Evolutionary conservation across 306 rosid species (phyloP), one percentile per base, ranked within the genome.

Genomic region (Ziziphus jujuba): DNA sequence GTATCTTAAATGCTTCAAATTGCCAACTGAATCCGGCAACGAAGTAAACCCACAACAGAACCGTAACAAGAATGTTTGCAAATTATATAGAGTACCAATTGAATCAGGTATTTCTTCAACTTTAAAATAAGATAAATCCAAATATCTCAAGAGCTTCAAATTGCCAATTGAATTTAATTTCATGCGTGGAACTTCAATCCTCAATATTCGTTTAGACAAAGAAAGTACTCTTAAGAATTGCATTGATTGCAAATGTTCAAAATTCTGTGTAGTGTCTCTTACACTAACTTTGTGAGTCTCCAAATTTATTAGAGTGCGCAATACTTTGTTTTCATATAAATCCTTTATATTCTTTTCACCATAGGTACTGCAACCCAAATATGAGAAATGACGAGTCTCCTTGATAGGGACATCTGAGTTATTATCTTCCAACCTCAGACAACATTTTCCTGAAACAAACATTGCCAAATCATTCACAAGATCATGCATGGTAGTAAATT

Each of bases 391-490:
- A 22, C 66, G 67, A 36, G 50, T 69, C 25, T 11, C 59, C 16
- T 23, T 19, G 6, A 7, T 8, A 3, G 16, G 6, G 7, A 9
- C 11, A 24, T 16, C 3, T 3, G 19, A n/a, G 16, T 47, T 1
- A 8, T 43, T 9, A 2, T 35, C 53, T 28, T 28, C 3, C 10
- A 33, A 36, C 10, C 51, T 60, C 3, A 34, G 35, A 21, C 33
- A 12, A 25, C 28, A 57, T 31, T 56, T 64, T 25, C 64, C 72
- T 1, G 64, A 68, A 2, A 68, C 33, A 5, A 28, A 22, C 3
- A 3, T 31, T 9, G 72, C 72, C 28, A 68, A 31, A 57, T 68
- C 72, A 31, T 56, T 61, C 5, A 56, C 8, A 25, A 67, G 63
- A 23, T 67, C 72, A 57, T 67, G 72, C 72, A 67, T 67, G n/a